Evolutionary conservation across 805 yeast species (phyloP).

Genomic region (Candida easanensis): DNA sequence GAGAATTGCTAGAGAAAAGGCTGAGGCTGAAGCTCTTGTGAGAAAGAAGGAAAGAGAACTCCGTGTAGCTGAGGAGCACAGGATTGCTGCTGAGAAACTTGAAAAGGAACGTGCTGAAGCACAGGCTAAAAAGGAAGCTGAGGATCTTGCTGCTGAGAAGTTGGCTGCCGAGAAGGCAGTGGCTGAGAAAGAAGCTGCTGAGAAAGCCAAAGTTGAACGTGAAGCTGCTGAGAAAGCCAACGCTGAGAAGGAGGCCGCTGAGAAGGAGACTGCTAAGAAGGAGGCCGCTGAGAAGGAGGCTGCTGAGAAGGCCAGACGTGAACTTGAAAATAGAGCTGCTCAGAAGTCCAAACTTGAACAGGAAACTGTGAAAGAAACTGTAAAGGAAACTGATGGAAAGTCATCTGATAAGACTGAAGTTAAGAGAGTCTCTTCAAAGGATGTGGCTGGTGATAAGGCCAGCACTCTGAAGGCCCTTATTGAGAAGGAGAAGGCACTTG

Average conservation of each 20-base stretch:
- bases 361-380: no score
- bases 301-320: neutral
- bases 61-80: constrained; percentile 5
- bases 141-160: constrained; percentile 1
- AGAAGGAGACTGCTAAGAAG: neutral
- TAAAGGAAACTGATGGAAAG: neutral
- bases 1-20: constrained; percentile 12
- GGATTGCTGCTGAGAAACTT: constrained; percentile 5
- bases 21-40: constrained; percentile 10
- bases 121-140: constrained; percentile 1
- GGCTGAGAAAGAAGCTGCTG: constrained; percentile 3
- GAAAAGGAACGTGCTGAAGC: constrained; percentile 7
- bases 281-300: neutral
- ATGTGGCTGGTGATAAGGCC: neutral
- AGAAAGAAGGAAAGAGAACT: constrained; percentile 5
- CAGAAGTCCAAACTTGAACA: no score
- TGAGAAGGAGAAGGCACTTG: neutral
- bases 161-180: neutral
- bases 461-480: neutral
- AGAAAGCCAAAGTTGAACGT: neutral
- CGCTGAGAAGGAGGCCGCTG: neutral
- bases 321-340: neutral
- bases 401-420: neutral
- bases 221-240: neutral
- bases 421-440: no score